phyloP scores from a whole-genome alignment of 2,329 filamentous ascomycete genomes.

The Acephala macrosclerotiorum region DNA sequence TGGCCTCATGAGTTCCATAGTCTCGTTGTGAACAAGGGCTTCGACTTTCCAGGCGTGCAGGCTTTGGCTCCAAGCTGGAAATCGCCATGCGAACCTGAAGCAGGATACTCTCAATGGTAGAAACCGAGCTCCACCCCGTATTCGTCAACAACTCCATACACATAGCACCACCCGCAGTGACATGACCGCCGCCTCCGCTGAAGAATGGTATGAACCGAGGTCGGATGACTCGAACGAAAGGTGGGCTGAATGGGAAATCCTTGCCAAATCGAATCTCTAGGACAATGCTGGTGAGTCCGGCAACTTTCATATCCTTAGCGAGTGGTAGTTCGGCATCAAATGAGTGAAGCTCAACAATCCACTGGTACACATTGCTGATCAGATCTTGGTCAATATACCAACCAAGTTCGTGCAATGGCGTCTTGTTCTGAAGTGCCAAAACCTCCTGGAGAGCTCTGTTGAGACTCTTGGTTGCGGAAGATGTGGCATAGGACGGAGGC shows the following conservation, averaged over 20 bases:
- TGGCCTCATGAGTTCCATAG: conserved; percentile 75
- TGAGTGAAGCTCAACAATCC: conserved; percentile 89
- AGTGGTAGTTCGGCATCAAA: conserved; percentile 76
- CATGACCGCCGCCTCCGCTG: conserved; percentile 81
- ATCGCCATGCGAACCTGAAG: conserved; percentile 83
- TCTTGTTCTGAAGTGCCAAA: conserved; percentile 67
- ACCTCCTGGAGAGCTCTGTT: conserved; percentile 70
- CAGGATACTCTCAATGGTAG: conserved; percentile 79
- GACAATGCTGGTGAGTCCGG: conserved; percentile 71
- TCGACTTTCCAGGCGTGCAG: conserved; percentile 68
- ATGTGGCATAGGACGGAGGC: conserved; percentile 70
- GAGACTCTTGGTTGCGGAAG: conserved; percentile 65
- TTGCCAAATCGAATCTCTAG: conserved; percentile 83
- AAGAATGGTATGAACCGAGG: conserved; percentile 79
- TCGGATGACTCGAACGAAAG: conserved; percentile 83
- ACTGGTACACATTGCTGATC: conserved; percentile 75
- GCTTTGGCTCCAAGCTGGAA: conserved; percentile 69
- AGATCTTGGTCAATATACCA: conserved; percentile 78
- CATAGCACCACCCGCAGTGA: conserved; percentile 84
- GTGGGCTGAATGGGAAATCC: conserved; percentile 79
- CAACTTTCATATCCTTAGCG: conserved; percentile 74
- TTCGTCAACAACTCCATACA: conserved; percentile 86
- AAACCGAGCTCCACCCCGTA: conserved; percentile 79
- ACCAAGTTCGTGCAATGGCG: conserved; percentile 71
- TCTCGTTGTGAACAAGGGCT: conserved; percentile 45